A percentile compares a stretch with the other conserved stretches of the same genome.
phyloP scores from a whole-genome alignment of 2,329 filamentous ascomycete genomes.

The Escovopsis weberi region DNA sequence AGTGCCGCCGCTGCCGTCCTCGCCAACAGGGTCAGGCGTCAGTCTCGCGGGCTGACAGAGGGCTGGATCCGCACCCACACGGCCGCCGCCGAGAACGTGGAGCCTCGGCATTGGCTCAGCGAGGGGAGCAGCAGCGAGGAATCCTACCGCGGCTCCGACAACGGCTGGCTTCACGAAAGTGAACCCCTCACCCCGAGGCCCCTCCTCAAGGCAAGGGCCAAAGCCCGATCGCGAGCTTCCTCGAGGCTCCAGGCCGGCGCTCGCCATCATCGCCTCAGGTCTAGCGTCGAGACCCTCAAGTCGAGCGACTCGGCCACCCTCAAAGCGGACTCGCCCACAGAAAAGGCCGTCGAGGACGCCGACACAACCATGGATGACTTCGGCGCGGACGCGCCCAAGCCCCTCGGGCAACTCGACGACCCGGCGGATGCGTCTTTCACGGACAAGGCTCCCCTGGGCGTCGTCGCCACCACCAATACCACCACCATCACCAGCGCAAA shows the following conservation, averaged over 20 bases:
- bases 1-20: slow-evolving; percentile 48
- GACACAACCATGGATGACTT: slow-evolving; percentile 9
- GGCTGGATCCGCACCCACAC: slow-evolving; percentile 80
- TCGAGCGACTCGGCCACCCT: slow-evolving; percentile 16
- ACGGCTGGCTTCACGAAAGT: slow-evolving; percentile 36
- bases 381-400: not conserved
- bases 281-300: slow-evolving; percentile 42
- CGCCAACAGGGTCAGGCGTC: slow-evolving; percentile 46
- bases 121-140: slow-evolving; percentile 57
- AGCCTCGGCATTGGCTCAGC: slow-evolving; percentile 71
- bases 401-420: not conserved
- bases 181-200: slow-evolving; percentile 34
- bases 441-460: slow-evolving; percentile 5
- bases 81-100: slow-evolving; percentile 52
- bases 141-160: slow-evolving; percentile 54
- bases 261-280: slow-evolving; percentile 30
- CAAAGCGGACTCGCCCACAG: slow-evolving; percentile 15
- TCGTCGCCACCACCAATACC: no score
- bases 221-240: slow-evolving; percentile 12
- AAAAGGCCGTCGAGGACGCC: slow-evolving; percentile 19
- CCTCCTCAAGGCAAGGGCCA: slow-evolving; percentile 8
- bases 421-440: slow-evolving; percentile 1
- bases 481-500: slow-evolving; percentile 10
- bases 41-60: slow-evolving; percentile 53
- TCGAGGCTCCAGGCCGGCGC: slow-evolving; percentile 10